phyloP scores from a whole-genome alignment of 257 asterid genomes.

The Jacaranda copaia region DNA sequence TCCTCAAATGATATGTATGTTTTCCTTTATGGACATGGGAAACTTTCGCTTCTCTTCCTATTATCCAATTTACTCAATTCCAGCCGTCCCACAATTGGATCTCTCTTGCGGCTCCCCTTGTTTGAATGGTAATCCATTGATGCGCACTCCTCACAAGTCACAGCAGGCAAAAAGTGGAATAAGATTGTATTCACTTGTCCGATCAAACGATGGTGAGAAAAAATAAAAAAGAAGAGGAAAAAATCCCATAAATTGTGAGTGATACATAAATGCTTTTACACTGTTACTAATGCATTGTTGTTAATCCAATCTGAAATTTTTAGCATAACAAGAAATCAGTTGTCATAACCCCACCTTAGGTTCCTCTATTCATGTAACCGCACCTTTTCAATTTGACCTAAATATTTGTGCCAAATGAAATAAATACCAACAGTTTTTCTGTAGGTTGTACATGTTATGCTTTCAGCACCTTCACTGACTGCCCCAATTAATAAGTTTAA shows the following conservation, averaged over 20 bases:
- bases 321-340: neutral
- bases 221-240: neutral
- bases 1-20: neutral
- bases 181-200: neutral
- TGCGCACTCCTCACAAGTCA: neutral
- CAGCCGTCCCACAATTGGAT: neutral
- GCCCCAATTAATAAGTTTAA: slow-evolving; percentile 12
- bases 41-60: slow-evolving; percentile 13
- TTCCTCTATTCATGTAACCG: neutral
- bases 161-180: neutral
- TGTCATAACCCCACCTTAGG: neutral
- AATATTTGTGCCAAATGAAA: slow-evolving; percentile 6
- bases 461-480: slow-evolving; percentile 14
- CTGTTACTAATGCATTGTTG: no score
- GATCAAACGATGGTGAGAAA: neutral
- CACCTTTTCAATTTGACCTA: slow-evolving; percentile 16
- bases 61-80: slow-evolving; percentile 13
- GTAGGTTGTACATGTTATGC: slow-evolving; percentile 20
- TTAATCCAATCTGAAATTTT: neutral
- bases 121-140: neutral
- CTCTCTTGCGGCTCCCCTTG: neutral
- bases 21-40: slow-evolving; percentile 22
- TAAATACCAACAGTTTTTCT: neutral
- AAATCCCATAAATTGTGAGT: no score
- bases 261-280: no score